phyloP scores from a whole-genome alignment of 2,329 filamentous ascomycete species.

The Aureobasidium uvarum region DNA sequence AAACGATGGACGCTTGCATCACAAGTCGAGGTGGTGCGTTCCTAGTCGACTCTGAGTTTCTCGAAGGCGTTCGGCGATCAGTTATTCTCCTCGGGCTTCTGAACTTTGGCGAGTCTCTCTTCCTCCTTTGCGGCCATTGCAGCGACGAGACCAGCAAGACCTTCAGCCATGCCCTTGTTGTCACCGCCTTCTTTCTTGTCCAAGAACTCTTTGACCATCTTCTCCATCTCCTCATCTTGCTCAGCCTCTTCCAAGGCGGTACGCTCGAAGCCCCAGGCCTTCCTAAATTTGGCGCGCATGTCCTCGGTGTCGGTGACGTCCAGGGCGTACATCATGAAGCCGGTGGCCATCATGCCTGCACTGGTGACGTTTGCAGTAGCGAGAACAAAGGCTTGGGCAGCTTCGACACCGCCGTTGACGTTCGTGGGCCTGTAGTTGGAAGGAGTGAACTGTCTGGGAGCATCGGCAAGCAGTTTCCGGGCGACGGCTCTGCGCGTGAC shows the following conservation, averaged over 20 bases:
- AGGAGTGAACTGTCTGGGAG: constrained; percentile 70
- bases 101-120: constrained; percentile 33
- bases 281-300: constrained; percentile 60
- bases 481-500: constrained; percentile 63
- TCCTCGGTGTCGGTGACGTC: constrained; percentile 60
- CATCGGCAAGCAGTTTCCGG: constrained; percentile 59
- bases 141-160: constrained; percentile 26
- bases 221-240: constrained; percentile 54
- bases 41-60: too few species aligned
- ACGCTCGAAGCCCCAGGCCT: constrained; percentile 56
- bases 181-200: constrained; percentile 50
- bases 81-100: constrained; percentile 22
- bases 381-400: constrained; percentile 76
- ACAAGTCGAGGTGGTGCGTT: not conserved
- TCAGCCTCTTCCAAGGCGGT: constrained; percentile 47
- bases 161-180: constrained; percentile 37
- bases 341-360: constrained; percentile 70
- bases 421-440: constrained; percentile 53
- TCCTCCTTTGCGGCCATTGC: constrained; percentile 33
- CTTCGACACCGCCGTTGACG: constrained; percentile 67
- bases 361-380: constrained; percentile 83
- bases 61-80: not conserved
- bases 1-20: not conserved
- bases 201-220: constrained; percentile 52
- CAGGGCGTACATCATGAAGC: constrained; percentile 72